Evolutionary conservation across 2,329 filamentous ascomycete species (phyloP).

Genomic region (Sordariomycetes sp.): DNA sequence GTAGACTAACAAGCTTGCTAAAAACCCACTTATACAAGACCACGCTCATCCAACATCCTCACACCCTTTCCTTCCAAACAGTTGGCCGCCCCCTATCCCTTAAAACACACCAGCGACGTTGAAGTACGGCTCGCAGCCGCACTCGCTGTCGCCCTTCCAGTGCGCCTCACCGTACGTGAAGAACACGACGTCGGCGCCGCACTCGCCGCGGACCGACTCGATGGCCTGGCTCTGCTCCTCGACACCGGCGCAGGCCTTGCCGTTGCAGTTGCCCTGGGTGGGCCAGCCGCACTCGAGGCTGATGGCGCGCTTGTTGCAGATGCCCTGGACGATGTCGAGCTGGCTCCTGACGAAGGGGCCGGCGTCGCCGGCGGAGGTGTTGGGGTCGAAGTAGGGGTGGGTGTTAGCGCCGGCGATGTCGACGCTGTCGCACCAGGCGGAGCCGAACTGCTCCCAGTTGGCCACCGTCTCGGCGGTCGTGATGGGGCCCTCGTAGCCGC

Average conservation of each 20-base stretch:
- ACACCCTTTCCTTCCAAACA: background rate
- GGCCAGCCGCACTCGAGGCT: slow-evolving; percentile 94
- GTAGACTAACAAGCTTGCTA: background rate
- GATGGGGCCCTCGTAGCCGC: slow-evolving; percentile 62
- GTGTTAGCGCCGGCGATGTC: slow-evolving; percentile 80
- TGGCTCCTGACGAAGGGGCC: slow-evolving; percentile 68
- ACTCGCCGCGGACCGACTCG: slow-evolving; percentile 52
- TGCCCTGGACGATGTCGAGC: slow-evolving; percentile 56
- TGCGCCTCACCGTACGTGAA: slow-evolving; percentile 71
- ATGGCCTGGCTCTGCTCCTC: slow-evolving; percentile 64
- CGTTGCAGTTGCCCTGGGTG: slow-evolving; percentile 57
- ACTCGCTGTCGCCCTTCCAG: slow-evolving; percentile 68
- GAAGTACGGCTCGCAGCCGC: slow-evolving; percentile 72
- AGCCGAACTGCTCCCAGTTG: slow-evolving; percentile 56
- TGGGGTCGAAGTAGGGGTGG: slow-evolving; percentile 86
- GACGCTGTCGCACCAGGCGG: slow-evolving; percentile 57
- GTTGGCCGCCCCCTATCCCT: too few relatives aligned
- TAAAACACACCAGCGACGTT: slow-evolving; percentile 33
- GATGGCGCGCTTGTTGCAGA: slow-evolving; percentile 69
- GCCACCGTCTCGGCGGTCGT: slow-evolving; percentile 83
- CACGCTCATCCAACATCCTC: background rate
- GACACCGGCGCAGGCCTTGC: slow-evolving; percentile 55
- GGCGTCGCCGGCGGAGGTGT: slow-evolving; percentile 50
- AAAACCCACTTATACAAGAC: background rate
- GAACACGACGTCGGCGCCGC: slow-evolving; percentile 63